Conservation (phyloP, 2,329 filamentous ascomycete genomes). For the Elsinoe australis region DNA sequence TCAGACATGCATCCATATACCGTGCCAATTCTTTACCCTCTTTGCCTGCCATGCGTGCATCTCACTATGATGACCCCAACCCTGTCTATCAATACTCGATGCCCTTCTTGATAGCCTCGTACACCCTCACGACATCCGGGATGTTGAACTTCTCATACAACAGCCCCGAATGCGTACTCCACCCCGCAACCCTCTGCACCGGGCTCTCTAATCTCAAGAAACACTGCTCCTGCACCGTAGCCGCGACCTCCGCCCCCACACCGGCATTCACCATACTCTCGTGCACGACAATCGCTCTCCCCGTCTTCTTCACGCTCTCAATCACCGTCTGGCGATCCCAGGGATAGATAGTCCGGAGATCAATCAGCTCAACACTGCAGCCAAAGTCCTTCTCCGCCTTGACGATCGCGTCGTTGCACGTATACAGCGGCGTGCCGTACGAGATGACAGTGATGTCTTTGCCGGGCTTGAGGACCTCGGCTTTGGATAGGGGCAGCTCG, state of each 20-base stretch:
- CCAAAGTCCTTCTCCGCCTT: conserved; percentile 68
- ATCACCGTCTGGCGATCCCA: conserved; percentile 81
- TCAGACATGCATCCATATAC: conserved; percentile 1
- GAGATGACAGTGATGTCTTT: conserved; percentile 76
- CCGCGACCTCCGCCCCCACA: conserved; percentile 80
- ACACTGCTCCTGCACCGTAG: conserved; percentile 78
- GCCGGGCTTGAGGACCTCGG: conserved; percentile 73
- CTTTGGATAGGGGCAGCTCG: conserved; percentile 75
- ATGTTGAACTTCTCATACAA: conserved; percentile 64
- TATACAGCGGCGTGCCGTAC: conserved; percentile 84
- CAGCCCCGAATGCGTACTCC: conserved; percentile 75
- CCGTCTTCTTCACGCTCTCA: conserved; percentile 78
- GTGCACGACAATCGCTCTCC: conserved; percentile 78
- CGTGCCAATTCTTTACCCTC: not conserved
- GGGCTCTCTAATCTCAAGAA: conserved; percentile 80
- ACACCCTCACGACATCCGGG: conserved; percentile 71
- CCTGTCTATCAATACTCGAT: conserved; percentile 37
- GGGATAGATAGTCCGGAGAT: conserved; percentile 79
- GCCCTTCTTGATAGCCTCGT: conserved; percentile 42
- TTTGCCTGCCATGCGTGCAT: no score
- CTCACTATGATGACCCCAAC: no score
- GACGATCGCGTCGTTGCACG: conserved; percentile 67
- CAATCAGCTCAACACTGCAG: conserved; percentile 74
- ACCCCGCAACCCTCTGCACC: conserved; percentile 77
- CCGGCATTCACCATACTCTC: conserved; percentile 88